Evolutionary conservation across 805 yeast species (phyloP).

Genomic region (Candida maris): DNA sequence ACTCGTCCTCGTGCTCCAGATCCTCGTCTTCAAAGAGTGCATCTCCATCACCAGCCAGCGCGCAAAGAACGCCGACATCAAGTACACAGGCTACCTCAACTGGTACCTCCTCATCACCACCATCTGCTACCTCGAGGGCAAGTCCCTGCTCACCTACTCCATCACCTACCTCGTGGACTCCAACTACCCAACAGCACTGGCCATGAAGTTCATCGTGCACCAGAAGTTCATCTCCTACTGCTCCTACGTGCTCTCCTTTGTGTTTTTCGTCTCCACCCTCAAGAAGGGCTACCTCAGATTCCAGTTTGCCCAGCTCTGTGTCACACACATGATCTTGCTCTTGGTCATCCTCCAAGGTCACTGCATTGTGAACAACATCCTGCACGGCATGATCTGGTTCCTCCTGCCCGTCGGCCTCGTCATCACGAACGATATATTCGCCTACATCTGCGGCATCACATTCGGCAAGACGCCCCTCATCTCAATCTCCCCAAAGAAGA

Average conservation of each 20-base stretch:
- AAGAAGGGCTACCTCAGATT: constrained; percentile 85
- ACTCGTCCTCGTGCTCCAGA: constrained; percentile 69
- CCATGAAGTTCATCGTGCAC: constrained; percentile 41
- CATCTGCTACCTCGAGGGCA: constrained; percentile 85
- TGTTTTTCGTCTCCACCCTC: constrained; percentile 83
- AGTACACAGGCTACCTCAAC: constrained; percentile 76
- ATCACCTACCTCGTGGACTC: constrained; percentile 26
- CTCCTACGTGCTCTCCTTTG: constrained; percentile 81
- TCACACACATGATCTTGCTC: constrained; percentile 89
- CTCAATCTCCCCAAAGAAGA: constrained; percentile 93
- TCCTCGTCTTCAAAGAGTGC: constrained; percentile 86
- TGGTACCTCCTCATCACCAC: constrained; percentile 93
- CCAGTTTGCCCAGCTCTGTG: constrained; percentile 91
- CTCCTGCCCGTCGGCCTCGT: constrained; percentile 88
- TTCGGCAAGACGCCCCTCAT: constrained; percentile 91
- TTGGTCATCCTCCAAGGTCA: constrained; percentile 93
- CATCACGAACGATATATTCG: constrained; percentile 91
- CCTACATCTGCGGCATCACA: constrained; percentile 94
- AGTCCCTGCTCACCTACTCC: constrained; percentile 61
- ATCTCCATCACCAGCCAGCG: constrained; percentile 75
- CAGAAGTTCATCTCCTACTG: constrained; percentile 84
- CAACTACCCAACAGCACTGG: constrained; percentile 25
- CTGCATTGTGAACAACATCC: constrained; percentile 81
- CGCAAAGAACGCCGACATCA: constrained; percentile 79
- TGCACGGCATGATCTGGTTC: constrained; percentile 93